Percentiles rank a stretch among this genome's conserved stretches.
Conservation (phyloP, 495 filamentous ascomycete species). For the Trichoderma asperelloides region DNA sequence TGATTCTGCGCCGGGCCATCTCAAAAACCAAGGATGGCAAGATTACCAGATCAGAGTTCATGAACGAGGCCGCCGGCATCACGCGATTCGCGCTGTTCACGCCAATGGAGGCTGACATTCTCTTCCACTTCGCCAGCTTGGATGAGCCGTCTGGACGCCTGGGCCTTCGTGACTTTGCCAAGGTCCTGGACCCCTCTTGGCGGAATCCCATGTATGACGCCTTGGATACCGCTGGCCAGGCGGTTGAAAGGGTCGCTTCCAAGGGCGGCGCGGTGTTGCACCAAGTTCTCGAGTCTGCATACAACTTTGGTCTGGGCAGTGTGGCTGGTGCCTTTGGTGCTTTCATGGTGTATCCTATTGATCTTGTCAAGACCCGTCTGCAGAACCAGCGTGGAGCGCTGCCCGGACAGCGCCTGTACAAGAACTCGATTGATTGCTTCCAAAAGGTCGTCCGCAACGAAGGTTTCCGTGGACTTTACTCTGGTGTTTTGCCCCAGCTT, state of each 20-base stretch:
- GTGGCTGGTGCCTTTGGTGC: constrained; percentile 93
- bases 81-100: constrained; percentile 92
- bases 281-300: constrained; percentile 63
- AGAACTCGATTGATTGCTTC: constrained; percentile 91
- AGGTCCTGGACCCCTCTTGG: constrained; percentile 92
- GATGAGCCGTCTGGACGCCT: constrained; percentile 81
- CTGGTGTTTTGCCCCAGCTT: constrained; percentile 86
- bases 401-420: constrained; percentile 83
- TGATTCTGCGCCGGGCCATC: constrained; percentile 80
- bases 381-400: constrained; percentile 83
- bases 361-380: constrained; percentile 97
- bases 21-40: constrained; percentile 78
- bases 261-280: constrained; percentile 46
- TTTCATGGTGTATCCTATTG: constrained; percentile 98
- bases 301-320: constrained; percentile 83
- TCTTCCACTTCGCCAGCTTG: constrained; percentile 95
- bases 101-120: constrained; percentile 96
- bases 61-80: constrained; percentile 84
- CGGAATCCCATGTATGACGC: constrained; percentile 44
- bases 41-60: constrained; percentile 87
- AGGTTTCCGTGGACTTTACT: constrained; percentile 82
- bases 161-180: constrained; percentile 77
- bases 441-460: constrained; percentile 89
- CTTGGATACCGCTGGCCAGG: constrained; percentile 30
- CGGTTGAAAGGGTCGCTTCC: constrained; percentile 37